phyloP scores from a whole-genome alignment of 169 alveolate species.

The Plasmodium berghei region DNA sequence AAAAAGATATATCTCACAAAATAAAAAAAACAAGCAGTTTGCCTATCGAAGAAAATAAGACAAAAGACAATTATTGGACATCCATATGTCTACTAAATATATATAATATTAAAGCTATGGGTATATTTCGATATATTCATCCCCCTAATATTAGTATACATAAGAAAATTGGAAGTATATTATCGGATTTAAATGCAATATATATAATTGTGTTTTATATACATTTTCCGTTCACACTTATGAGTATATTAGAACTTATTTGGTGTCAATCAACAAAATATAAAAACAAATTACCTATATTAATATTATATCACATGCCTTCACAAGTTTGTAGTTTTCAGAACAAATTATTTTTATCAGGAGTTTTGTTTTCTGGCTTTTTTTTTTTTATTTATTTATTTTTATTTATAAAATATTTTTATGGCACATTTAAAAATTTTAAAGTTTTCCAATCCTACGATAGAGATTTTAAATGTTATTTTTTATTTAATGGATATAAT shows the following conservation, averaged over 20 bases:
- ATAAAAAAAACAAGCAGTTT: neutral
- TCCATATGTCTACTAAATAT: conserved; percentile 51
- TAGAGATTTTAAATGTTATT: conserved; percentile 25
- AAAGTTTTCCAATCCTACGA: conserved; percentile 40
- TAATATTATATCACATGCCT: conserved; percentile 81
- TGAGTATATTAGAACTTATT: conserved; percentile 79
- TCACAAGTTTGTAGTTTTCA: conserved; percentile 76
- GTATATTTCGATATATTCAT: conserved; percentile 73
- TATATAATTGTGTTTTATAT: conserved; percentile 75
- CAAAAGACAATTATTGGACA: conserved; percentile 74
- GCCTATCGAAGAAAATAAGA: conserved; percentile 31
- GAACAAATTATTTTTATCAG: conserved; percentile 75
- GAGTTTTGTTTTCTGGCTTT: conserved; percentile 36
- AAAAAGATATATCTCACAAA: conserved; percentile 5
- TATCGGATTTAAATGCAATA: conserved; percentile 47
- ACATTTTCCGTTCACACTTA: conserved; percentile 80
- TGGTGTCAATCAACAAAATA: conserved; percentile 85
- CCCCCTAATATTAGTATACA: conserved; percentile 31
- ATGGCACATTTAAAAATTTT: conserved; percentile 28
- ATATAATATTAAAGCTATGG: conserved; percentile 58
- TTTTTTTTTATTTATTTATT: conserved; percentile 35
- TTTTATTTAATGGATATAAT: conserved; percentile 73
- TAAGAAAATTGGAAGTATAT: conserved; percentile 20
- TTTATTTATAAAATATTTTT: conserved; percentile 9
- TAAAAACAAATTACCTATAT: conserved; percentile 70